Evolutionary conservation across 352 stramenopile genomes (phyloP).

Genomic region (Thalassiosira livingstoniorum): DNA sequence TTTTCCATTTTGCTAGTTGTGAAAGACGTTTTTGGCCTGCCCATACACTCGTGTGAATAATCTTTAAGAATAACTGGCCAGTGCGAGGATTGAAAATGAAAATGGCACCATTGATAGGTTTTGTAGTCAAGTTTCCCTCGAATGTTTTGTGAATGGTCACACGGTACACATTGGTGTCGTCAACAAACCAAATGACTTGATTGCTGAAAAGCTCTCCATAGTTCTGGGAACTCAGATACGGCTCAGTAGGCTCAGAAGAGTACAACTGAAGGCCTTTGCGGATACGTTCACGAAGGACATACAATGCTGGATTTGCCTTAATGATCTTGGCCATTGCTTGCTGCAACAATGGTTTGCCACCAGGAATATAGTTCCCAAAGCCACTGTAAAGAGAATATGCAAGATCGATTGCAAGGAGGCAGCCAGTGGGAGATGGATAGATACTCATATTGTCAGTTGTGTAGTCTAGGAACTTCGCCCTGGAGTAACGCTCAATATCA

Average conservation of each 20-base stretch:
- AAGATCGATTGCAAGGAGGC: conserved; percentile 97
- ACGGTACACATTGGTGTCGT: conserved; percentile 99
- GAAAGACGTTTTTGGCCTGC: conserved; percentile 99
- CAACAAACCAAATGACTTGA: conserved; percentile 99
- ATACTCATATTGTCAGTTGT: conserved; percentile 99
- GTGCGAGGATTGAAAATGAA: conserved; percentile 99
- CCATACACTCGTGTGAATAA: conserved; percentile 99
- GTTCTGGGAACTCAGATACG: conserved; percentile 99
- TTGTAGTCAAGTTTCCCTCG: conserved; percentile 99
- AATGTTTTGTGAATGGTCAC: conserved; percentile 99
- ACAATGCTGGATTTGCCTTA: conserved; percentile 99
- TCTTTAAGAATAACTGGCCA: conserved; percentile 99
- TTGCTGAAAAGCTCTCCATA: conserved; percentile 99
- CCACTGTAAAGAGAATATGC: conserved; percentile 99
- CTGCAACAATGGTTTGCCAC: conserved; percentile 98
- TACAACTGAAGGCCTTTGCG: conserved; percentile 99
- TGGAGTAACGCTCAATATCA: conserved; percentile 99
- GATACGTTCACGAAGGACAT: conserved; percentile 99
- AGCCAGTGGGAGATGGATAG: conserved; percentile 98
- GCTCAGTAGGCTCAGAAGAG: conserved; percentile 99
- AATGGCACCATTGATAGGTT: conserved; percentile 99
- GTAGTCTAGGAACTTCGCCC: conserved; percentile 99
- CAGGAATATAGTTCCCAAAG: conserved; percentile 99
- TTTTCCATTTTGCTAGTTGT: conserved; percentile 99
- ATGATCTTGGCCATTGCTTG: conserved; percentile 99